Percentiles rank a stretch among this genome's conserved stretches.
Conservation (phyloP, 2,329 filamentous ascomycete species). For the Macroventuria anomochaeta region DNA sequence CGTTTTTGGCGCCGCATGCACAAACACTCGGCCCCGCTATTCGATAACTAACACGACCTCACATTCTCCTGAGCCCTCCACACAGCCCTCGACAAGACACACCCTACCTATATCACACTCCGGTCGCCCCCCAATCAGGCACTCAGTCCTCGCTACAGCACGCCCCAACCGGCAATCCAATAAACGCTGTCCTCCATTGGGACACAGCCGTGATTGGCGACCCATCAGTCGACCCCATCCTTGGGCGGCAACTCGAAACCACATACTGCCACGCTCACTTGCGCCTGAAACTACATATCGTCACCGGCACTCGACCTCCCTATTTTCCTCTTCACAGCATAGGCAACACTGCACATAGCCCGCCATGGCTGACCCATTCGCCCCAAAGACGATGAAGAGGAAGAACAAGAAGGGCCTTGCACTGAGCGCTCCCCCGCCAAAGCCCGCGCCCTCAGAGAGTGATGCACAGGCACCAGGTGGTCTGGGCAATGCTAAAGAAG, state of each 20-base stretch:
- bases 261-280: conserved; percentile 13
- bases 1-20: conserved; percentile 29
- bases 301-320: conserved; percentile 4
- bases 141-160: conserved; percentile 26
- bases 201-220: conserved; percentile 47
- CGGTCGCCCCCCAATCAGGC: conserved; percentile 30
- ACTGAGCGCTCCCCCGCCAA: conserved; percentile 78
- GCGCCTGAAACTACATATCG: conserved; percentile 3
- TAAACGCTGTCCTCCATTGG: conserved; percentile 49
- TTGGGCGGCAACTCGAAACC: conserved; percentile 47
- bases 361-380: conserved; percentile 66
- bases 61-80: conserved; percentile 31
- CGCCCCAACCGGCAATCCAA: conserved; percentile 46
- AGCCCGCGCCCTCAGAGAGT: conserved; percentile 73
- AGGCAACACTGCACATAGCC: conserved; percentile 10
- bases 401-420: conserved; percentile 98
- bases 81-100: conserved; percentile 25
- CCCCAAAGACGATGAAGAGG: conserved; percentile 87
- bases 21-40: conserved; percentile 21
- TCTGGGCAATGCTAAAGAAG: conserved; percentile 67
- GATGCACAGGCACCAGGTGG: conserved; percentile 68
- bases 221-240: conserved; percentile 40
- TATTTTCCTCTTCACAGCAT: conserved; percentile 1
- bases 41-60: conserved; percentile 31
- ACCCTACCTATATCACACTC: conserved; percentile 19